These are phyloP conservation scores for Ogataea sp. DNA, from an alignment of 805 yeast genomes.

Conservation along the genomic window DNA sequence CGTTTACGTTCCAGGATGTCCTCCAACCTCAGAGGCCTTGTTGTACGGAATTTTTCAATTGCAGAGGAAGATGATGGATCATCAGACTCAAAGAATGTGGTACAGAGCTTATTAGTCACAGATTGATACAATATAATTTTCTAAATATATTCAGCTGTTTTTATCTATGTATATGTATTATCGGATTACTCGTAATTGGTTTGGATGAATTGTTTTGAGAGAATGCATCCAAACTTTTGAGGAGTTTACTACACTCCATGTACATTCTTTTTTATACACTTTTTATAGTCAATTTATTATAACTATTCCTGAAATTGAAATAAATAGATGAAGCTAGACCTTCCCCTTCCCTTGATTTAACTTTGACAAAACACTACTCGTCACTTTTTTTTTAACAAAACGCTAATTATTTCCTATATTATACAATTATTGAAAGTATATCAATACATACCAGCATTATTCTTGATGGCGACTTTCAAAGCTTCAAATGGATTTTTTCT, in stretches of 20 bases:
- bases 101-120: constrained; percentile 43
- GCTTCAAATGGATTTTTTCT: constrained; percentile 58
- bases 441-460: constrained; percentile 12
- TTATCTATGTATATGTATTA: too few relatives aligned
- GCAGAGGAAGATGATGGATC: constrained; percentile 83
- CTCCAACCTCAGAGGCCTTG: constrained; percentile 86
- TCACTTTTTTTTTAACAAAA: neutral
- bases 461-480: constrained; percentile 48
- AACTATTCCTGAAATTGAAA: too few relatives aligned
- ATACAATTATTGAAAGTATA: too few relatives aligned
- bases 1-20: constrained; percentile 89
- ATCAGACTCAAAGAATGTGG: constrained; percentile 79
- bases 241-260: neutral
- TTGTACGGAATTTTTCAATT: constrained; percentile 86
- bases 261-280: neutral
- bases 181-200: too few relatives aligned
- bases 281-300: neutral
- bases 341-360: too few relatives aligned
- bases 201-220: too few relatives aligned
- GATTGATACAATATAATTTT: too few relatives aligned
- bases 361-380: too few relatives aligned
- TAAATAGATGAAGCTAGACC: too few relatives aligned
- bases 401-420: neutral
- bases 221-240: too few relatives aligned
- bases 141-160: too few relatives aligned